These are phyloP conservation scores for Lepidopterella palustris DNA, from an alignment of 495 filamentous ascomycete genomes.

Conservation along the genomic window DNA sequence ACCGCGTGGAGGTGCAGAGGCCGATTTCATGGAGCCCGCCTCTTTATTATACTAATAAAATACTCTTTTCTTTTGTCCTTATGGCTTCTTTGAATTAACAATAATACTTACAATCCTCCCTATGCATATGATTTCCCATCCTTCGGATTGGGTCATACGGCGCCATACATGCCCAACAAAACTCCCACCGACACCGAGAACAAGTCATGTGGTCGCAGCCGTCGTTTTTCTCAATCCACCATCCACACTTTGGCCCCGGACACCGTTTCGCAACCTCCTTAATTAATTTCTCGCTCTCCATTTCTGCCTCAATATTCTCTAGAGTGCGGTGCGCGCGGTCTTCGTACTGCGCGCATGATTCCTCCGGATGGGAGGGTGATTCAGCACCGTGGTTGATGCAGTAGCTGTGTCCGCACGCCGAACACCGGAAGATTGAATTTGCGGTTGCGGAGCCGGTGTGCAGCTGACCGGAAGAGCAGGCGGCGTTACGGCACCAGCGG, in stretches of 20 bases:
- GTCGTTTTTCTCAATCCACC: slow-evolving; percentile 12
- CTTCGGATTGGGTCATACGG: slow-evolving; percentile 4
- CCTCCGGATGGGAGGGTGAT: not conserved
- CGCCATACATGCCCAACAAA: slow-evolving; percentile 14
- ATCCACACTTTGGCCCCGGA: slow-evolving; percentile 2
- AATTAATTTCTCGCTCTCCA: not conserved
- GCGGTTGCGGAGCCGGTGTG: not conserved
- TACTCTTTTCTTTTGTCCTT: too few relatives aligned
- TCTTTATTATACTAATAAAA: too few relatives aligned
- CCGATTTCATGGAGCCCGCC: too few relatives aligned
- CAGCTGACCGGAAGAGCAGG: not conserved
- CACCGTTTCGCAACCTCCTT: not conserved
- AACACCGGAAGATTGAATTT: not conserved
- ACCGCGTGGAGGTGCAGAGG: too few relatives aligned
- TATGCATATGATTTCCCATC: slow-evolving; percentile 3
- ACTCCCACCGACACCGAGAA: slow-evolving; percentile 3
- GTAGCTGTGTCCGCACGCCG: not conserved
- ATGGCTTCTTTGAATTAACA: too few relatives aligned
- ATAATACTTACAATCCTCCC: slow-evolving; percentile 4
- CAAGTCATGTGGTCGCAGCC: slow-evolving; percentile 20
- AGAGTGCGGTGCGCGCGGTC: not conserved
- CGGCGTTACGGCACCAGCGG: not conserved
- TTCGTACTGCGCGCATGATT: slow-evolving; percentile 1
- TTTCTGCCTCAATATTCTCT: not conserved
- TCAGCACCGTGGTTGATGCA: not conserved